phyloP scores from a whole-genome alignment of 2,329 filamentous ascomycete genomes.

The Colletotrichum horii region DNA sequence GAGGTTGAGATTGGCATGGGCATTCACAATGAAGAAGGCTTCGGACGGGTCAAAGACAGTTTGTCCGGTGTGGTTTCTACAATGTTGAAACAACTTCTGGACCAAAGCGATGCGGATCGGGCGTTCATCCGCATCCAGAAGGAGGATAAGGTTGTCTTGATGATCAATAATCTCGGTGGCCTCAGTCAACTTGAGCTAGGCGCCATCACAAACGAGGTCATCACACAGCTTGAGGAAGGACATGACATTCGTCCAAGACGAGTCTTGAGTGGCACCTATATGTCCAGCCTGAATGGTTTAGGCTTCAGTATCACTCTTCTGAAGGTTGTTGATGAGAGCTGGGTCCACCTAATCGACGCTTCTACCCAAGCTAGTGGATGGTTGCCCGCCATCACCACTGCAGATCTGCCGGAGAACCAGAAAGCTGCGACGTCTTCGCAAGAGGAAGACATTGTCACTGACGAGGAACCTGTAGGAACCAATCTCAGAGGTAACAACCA shows the following conservation, averaged over 20 bases:
- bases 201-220: background rate
- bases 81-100: background rate
- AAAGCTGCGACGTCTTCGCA: background rate
- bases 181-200: background rate
- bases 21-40: conserved; percentile 70
- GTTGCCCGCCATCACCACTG: background rate
- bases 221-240: background rate
- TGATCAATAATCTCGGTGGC: background rate
- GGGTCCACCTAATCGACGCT: background rate
- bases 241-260: background rate
- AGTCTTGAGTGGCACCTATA: background rate
- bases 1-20: conserved; percentile 76
- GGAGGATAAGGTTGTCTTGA: background rate
- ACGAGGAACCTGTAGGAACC: background rate
- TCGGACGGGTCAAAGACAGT: conserved; percentile 50
- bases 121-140: background rate
- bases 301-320: background rate
- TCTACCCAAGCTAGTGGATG: background rate
- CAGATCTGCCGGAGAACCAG: background rate
- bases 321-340: background rate
- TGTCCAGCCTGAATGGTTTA: background rate
- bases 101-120: background rate
- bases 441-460: background rate
- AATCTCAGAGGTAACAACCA: background rate
- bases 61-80: conserved; percentile 27